These are phyloP conservation scores for Pseudophaeomoniella oleicola DNA, from an alignment of 2,329 filamentous ascomycete species.

Conservation along the genomic window DNA sequence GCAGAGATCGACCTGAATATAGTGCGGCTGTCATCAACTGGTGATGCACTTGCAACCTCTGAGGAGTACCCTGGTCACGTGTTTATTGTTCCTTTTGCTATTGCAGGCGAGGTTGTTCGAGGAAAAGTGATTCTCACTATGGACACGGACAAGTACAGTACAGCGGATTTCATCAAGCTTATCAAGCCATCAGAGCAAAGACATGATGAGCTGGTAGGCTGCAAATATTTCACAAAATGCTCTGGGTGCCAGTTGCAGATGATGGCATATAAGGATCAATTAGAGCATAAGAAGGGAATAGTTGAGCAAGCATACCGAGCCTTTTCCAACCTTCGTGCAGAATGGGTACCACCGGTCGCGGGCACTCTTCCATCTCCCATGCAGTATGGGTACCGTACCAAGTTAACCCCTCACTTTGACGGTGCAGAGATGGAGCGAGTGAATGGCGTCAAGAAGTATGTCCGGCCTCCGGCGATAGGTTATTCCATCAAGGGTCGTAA, in stretches of 20 bases:
- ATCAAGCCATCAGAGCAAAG: slow-evolving; percentile 58
- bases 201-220: slow-evolving; percentile 62
- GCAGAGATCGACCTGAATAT: slow-evolving; percentile 74
- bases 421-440: slow-evolving; percentile 45
- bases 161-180: slow-evolving; percentile 72
- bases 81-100: slow-evolving; percentile 77
- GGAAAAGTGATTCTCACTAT: slow-evolving; percentile 69
- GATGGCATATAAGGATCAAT: slow-evolving; percentile 76
- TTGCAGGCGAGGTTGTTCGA: slow-evolving; percentile 68
- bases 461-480: slow-evolving; percentile 62
- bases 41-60: slow-evolving; percentile 73
- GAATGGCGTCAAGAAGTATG: slow-evolving; percentile 39
- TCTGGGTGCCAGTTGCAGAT: slow-evolving; percentile 96
- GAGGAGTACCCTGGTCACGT: slow-evolving; percentile 43
- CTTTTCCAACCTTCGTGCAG: slow-evolving; percentile 69
- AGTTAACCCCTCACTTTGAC: slow-evolving; percentile 93
- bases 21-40: slow-evolving; percentile 70
- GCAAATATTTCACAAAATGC: slow-evolving; percentile 76
- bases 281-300: slow-evolving; percentile 69
- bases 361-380: slow-evolving; percentile 84
- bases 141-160: slow-evolving; percentile 49
- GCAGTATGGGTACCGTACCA: slow-evolving; percentile 89
- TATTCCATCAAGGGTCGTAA: slow-evolving; percentile 79
- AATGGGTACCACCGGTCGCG: slow-evolving; percentile 58
- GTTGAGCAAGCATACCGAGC: slow-evolving; percentile 85